These are phyloP conservation scores for Aspergillus ochraceoroseus DNA, from an alignment of 2,329 filamentous ascomycete genomes.

Conservation along the genomic window DNA sequence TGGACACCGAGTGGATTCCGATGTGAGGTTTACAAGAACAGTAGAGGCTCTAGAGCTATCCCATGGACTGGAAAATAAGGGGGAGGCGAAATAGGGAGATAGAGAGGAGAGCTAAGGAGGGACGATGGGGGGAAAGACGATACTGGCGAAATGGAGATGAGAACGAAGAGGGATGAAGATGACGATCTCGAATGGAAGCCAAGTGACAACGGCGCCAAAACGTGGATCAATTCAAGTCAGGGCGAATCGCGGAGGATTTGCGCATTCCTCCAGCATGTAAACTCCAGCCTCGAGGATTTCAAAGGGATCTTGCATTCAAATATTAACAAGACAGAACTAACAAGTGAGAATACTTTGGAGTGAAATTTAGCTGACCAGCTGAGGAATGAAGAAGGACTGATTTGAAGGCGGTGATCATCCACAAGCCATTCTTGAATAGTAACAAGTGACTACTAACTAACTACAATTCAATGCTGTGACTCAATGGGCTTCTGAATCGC, in stretches of 20 bases:
- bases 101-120: neutral
- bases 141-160: constrained; percentile 1
- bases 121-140: constrained; percentile 2
- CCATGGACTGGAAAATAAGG: constrained; percentile 26
- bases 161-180: constrained; percentile 11
- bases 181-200: constrained; percentile 11
- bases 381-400: neutral
- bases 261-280: constrained; percentile 8
- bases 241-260: constrained; percentile 6
- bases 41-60: constrained; percentile 23
- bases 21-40: constrained; percentile 18
- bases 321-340: too few relatives aligned
- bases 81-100: neutral
- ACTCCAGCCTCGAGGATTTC: too few relatives aligned
- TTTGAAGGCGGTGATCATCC: constrained; percentile 12
- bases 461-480: constrained; percentile 4
- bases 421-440: neutral
- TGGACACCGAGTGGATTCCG: constrained; percentile 47
- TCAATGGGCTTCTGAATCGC: constrained; percentile 3
- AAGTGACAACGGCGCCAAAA: constrained; percentile 20
- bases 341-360: too few relatives aligned
- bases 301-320: neutral
- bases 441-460: neutral
- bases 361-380: neutral
- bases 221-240: constrained; percentile 13